Evolutionary conservation across 768 basidiomycete species (phyloP).

Genomic region (Hygrocybe coccinea): DNA sequence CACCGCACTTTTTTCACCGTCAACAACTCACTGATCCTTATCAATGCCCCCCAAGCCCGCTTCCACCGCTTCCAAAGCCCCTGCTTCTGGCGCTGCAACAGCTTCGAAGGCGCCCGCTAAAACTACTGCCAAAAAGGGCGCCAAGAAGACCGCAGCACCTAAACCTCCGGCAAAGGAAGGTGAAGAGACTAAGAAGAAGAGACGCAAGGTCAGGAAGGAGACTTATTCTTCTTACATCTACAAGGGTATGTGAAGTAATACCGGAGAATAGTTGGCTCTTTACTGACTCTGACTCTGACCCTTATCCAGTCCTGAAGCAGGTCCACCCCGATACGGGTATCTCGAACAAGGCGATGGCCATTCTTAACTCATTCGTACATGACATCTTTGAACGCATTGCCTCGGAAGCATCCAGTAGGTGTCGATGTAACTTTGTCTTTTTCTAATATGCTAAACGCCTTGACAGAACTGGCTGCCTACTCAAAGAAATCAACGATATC

Average conservation of each 20-base stretch:
- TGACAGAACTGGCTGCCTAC: slow-evolving; percentile 86
- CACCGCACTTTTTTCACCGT: neutral
- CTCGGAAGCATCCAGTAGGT: slow-evolving; percentile 81
- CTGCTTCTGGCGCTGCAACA: slow-evolving; percentile 44
- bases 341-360: slow-evolving; percentile 85
- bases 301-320: slow-evolving; percentile 68
- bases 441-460: neutral
- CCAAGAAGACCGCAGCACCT: slow-evolving; percentile 68
- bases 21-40: neutral
- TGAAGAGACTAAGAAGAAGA: slow-evolving; percentile 78
- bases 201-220: slow-evolving; percentile 81
- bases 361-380: slow-evolving; percentile 80
- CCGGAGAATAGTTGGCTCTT: neutral
- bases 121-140: slow-evolving; percentile 54
- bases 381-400: slow-evolving; percentile 87
- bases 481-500: slow-evolving; percentile 99
- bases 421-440: neutral
- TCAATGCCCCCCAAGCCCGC: slow-evolving; percentile 43
- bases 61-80: slow-evolving; percentile 77
- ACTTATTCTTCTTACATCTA: slow-evolving; percentile 95
- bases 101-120: slow-evolving; percentile 72
- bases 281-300: neutral
- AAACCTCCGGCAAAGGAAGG: slow-evolving; percentile 35
- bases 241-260: slow-evolving; percentile 54
- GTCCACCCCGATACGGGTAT: slow-evolving; percentile 93